These are phyloP conservation scores for Micractinium sp. DNA, from an alignment of 139 green algal species.

Conservation along the genomic window DNA sequence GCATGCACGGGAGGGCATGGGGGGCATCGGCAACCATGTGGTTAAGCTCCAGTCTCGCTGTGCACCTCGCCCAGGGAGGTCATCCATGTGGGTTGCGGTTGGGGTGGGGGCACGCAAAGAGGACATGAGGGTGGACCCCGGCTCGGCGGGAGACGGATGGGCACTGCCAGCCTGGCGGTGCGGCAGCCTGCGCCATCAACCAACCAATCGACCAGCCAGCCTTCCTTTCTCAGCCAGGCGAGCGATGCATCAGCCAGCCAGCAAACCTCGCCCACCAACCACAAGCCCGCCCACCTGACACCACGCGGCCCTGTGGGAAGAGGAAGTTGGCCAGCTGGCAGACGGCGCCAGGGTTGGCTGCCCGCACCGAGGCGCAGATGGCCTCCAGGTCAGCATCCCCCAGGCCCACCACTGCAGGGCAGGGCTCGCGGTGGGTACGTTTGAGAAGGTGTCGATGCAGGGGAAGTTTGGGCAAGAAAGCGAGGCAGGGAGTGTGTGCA, in stretches of 20 bases:
- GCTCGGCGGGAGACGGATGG: background rate
- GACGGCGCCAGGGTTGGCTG: conserved; percentile 45
- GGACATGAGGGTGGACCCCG: too few relatives aligned
- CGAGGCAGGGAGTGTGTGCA: background rate
- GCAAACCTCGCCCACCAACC: background rate
- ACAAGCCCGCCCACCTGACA: conserved; percentile 54
- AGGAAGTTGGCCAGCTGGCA: conserved; percentile 91
- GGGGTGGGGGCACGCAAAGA: too few relatives aligned
- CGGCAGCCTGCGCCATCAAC: too few relatives aligned
- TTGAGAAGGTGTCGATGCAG: background rate
- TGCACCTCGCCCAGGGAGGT: too few relatives aligned
- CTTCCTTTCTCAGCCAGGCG: background rate
- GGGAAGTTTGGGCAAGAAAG: background rate
- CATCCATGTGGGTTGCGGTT: too few relatives aligned
- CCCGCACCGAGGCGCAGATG: conserved; percentile 45
- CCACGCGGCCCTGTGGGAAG: conserved; percentile 88
- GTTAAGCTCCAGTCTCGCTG: too few relatives aligned
- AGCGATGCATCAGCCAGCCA: background rate
- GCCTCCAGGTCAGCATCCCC: conserved; percentile 68
- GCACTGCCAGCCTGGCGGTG: background rate
- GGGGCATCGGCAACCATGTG: background rate
- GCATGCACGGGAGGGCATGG: background rate
- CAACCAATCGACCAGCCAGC: background rate
- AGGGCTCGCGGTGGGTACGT: background rate
- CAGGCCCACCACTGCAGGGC: conserved; percentile 79